A percentile compares a stretch with the other conserved stretches of the same genome.
Conservation (phyloP, 2,329 filamentous ascomycete genomes). For the Hortaea sp. region DNA sequence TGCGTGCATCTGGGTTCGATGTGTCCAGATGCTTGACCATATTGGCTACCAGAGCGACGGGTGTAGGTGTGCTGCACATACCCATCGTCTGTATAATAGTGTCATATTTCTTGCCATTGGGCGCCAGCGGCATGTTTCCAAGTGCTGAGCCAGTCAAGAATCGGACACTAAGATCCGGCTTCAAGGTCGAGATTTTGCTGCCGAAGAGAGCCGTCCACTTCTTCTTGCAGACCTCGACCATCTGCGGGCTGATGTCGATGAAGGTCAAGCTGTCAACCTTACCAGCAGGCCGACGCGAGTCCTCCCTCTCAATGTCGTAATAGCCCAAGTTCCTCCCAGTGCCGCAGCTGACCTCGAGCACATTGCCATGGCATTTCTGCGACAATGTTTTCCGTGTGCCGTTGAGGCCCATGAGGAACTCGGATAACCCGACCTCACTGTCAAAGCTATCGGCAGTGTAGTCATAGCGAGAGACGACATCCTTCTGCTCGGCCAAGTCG, state of each 20-base stretch:
- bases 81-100: conserved; percentile 44
- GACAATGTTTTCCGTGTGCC: conserved; percentile 31
- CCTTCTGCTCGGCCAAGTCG: conserved; percentile 22
- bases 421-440: conserved; percentile 35
- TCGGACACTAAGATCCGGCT: conserved; percentile 13
- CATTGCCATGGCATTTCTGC: conserved; percentile 33
- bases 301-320: conserved; percentile 25
- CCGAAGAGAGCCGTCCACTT: conserved; percentile 37
- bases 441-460: conserved; percentile 36
- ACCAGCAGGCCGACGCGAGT: background rate
- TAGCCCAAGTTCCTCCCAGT: conserved; percentile 40
- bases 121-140: conserved; percentile 33
- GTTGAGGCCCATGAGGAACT: conserved; percentile 33
- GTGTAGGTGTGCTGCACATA: conserved; percentile 38
- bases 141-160: conserved; percentile 37
- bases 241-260: conserved; percentile 37
- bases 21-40: conserved; percentile 29
- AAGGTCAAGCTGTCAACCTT: conserved; percentile 35
- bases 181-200: conserved; percentile 9
- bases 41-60: conserved; percentile 34
- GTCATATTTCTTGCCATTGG: conserved; percentile 31
- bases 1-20: conserved; percentile 34
- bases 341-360: conserved; percentile 40
- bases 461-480: conserved; percentile 38
- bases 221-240: conserved; percentile 38